Base-by-base conservation (phyloP, 257 asterid species). In the Penstemon newberryi region DNA sequence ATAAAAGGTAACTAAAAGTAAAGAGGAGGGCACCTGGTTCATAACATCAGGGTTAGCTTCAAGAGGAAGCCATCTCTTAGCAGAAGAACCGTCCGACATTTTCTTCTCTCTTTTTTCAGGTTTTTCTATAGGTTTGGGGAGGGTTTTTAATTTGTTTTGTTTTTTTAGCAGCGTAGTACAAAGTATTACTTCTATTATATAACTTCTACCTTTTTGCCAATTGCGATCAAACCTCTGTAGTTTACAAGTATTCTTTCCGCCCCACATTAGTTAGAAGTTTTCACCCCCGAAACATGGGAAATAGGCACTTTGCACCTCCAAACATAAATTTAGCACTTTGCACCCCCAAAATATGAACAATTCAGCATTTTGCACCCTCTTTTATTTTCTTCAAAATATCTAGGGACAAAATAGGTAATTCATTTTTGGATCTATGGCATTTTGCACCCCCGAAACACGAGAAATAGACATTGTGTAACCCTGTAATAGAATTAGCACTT, bases 41-140 rank as follows among this genome's bases (percentile, higher is more conserved):
- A 88, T 92, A 56, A 90, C 85, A 69, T 92, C 98, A 4, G 97
- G 98, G 71, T 90, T 92, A 61, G 98, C 97, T 84, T 92, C 98
- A 43, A 92, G 96, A 75, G 98, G 98, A 80, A 92, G 96, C 98
- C 98, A 92, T 83, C 83, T 85, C 85, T 92, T 92, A 52, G 90
- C 81, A 58, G 85, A 65, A 65, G 83, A 37, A 43, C 11, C 61
- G 54, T 73, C 77, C 36, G 91, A 91, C 98, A 89, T 92, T 59
- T 52, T 56, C 61, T 65, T 45, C 60, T 56, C 43, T 61, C 8
- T 52, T 51, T 25, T 43, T 18, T 42, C 46, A 40, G 68, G 67
- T 45, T 66, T 56, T 33, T 4, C n/a, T 0, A n/a, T 36, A 43
- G 5, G n/a, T 12, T 6, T 8, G 9, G 36, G 63, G 12, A 57